Evolutionary conservation across 2,329 filamentous ascomycete genomes (phyloP).

Genomic region (Thelonectria blattea): DNA sequence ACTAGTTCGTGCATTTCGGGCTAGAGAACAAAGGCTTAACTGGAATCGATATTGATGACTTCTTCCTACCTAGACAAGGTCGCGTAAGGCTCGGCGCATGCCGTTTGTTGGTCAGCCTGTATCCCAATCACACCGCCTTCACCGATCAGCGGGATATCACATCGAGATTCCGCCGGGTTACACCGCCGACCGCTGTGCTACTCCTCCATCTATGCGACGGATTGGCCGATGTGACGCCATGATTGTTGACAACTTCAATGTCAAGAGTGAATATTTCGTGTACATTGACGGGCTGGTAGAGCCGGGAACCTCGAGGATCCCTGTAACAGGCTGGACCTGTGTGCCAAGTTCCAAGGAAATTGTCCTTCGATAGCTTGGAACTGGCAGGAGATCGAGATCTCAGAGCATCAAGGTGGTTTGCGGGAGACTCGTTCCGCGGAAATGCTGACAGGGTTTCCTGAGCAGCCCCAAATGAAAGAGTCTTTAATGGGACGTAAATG

Average conservation of each 20-base stretch:
- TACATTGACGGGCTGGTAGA: background rate
- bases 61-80: slow-evolving; percentile 4
- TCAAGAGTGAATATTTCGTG: no score
- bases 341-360: slow-evolving; percentile 13
- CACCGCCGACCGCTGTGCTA: slow-evolving; percentile 25
- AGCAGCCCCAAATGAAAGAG: slow-evolving; percentile 23
- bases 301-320: slow-evolving; percentile 17
- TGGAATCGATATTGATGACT: slow-evolving; percentile 26
- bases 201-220: slow-evolving; percentile 21
- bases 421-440: slow-evolving; percentile 32
- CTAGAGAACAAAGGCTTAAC: slow-evolving; percentile 25
- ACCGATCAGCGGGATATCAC: slow-evolving; percentile 20
- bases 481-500: slow-evolving; percentile 25
- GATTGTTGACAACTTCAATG: no score
- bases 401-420: slow-evolving; percentile 11
- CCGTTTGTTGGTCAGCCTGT: slow-evolving; percentile 20
- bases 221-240: slow-evolving; percentile 3
- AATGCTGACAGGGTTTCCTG: slow-evolving; percentile 26
- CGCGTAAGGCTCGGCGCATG: background rate
- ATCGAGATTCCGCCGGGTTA: slow-evolving; percentile 21
- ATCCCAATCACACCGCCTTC: slow-evolving; percentile 30
- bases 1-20: background rate
- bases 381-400: slow-evolving; percentile 31
- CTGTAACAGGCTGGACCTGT: slow-evolving; percentile 4
- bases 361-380: background rate